Conservation (phyloP, 2,329 filamentous ascomycete species). For the Verticillium klebahnii region DNA sequence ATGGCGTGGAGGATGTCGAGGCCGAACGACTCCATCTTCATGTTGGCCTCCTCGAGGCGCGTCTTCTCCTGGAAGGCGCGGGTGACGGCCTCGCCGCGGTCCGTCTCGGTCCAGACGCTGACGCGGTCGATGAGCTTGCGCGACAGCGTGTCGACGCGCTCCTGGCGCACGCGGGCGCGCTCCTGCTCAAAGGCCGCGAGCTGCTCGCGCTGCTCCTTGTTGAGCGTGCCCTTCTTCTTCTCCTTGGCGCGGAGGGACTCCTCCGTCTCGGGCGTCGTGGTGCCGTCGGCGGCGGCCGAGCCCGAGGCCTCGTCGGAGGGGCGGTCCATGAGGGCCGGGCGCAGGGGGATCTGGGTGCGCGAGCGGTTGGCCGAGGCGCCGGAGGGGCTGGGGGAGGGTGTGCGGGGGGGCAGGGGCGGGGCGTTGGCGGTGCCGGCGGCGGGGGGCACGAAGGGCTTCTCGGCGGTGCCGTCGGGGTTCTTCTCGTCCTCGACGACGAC, state of each 20-base stretch:
- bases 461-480: conserved; percentile 10
- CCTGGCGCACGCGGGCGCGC: conserved; percentile 75
- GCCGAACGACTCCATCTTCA: conserved; percentile 99
- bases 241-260: conserved; percentile 43
- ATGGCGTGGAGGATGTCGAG: conserved; percentile 95
- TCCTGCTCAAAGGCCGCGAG: conserved; percentile 85
- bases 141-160: conserved; percentile 79
- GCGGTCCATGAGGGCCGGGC: conserved; percentile 83
- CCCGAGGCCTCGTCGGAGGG: conserved; percentile 60
- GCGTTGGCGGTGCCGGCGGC: conserved; percentile 11
- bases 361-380: conserved; percentile 32
- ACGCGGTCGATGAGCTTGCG: conserved; percentile 86
- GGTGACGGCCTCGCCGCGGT: conserved; percentile 82
- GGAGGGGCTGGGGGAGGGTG: conserved; percentile 30
- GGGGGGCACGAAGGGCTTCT: conserved; percentile 10
- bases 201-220: conserved; percentile 90
- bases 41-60: conserved; percentile 87
- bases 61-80: conserved; percentile 91
- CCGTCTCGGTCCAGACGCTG: conserved; percentile 95
- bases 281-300: conserved; percentile 57
- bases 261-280: conserved; percentile 64
- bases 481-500: conserved; percentile 38
- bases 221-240: conserved; percentile 83
- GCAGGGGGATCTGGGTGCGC: conserved; percentile 61
- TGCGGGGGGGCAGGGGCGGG: conserved; percentile 25